phyloP scores from a whole-genome alignment of 148 eudicot species.

The Limonium bicolor region DNA sequence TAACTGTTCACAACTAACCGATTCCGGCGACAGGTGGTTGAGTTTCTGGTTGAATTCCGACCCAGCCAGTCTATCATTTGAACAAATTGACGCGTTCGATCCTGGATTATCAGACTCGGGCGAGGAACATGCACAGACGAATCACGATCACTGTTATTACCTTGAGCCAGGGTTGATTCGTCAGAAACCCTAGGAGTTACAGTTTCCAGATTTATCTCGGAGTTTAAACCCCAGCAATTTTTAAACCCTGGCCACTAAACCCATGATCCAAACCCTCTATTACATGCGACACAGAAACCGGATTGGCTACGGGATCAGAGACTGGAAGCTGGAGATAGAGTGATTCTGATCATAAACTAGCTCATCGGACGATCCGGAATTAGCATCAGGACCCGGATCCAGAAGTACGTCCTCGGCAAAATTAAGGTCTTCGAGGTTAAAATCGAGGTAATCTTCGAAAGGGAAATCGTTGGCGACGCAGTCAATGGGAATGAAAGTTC shows the following conservation, averaged over 20 bases:
- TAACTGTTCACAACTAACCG: constrained; percentile 4
- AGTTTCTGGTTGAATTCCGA: not conserved
- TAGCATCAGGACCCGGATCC: constrained; percentile 5
- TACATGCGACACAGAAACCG: not conserved
- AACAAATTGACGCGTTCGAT: constrained; percentile 5
- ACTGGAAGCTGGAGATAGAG: not conserved
- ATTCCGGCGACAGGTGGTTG: not conserved
- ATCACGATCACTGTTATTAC: constrained; percentile 1
- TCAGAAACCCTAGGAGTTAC: constrained; percentile 9
- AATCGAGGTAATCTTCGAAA: constrained; percentile 22
- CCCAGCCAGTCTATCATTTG: not conserved
- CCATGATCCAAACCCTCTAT: not conserved
- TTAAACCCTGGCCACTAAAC: not conserved
- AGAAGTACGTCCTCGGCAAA: constrained; percentile 33
- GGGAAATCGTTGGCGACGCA: constrained; percentile 15
- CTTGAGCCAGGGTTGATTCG: not conserved
- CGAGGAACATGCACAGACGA: constrained; percentile 5
- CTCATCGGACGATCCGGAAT: constrained; percentile 3
- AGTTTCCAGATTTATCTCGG: constrained; percentile 5
- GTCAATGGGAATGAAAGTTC: constrained; percentile 12
- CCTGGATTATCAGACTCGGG: constrained; percentile 9
- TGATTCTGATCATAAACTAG: not conserved
- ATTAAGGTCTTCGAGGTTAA: constrained; percentile 35
- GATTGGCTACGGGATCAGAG: constrained; percentile 6
- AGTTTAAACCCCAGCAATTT: constrained; percentile 10